phyloP scores from a whole-genome alignment of 2,329 filamentous ascomycete species.

The Sarocladium strictum region DNA sequence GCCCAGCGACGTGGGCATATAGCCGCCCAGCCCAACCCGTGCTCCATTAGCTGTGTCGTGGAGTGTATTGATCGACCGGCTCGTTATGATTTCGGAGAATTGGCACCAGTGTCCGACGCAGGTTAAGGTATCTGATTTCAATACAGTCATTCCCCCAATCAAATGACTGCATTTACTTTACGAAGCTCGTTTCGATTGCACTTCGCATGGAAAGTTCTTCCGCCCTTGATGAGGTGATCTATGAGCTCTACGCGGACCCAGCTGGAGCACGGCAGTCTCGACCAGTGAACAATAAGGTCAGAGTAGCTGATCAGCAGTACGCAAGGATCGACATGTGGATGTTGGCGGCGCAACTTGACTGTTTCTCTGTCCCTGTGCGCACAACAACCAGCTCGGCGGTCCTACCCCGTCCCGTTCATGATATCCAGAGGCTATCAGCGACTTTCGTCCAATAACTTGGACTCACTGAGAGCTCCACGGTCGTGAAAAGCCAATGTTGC shows the following conservation, averaged over 20 bases:
- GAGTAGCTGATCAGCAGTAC: too few species aligned
- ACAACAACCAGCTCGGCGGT: background rate
- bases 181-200: background rate
- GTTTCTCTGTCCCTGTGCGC: background rate
- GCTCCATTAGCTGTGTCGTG: background rate
- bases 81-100: constrained; percentile 6
- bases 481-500: too few species aligned
- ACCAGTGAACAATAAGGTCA: too few species aligned
- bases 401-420: background rate
- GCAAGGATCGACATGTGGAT: too few species aligned
- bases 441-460: background rate
- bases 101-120: constrained; percentile 5
- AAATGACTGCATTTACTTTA: background rate
- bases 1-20: background rate
- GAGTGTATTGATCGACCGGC: background rate
- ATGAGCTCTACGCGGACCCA: too few species aligned
- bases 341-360: too few species aligned
- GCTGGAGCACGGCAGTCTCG: too few species aligned
- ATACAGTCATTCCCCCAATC: background rate
- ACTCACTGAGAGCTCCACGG: too few species aligned
- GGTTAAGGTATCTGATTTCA: background rate
- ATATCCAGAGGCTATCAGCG: background rate
- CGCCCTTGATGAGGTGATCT: too few species aligned
- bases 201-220: background rate
- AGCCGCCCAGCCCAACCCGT: background rate